Conservation (phyloP, 2,329 filamentous ascomycete species). For the Plectosphaerella sp. region DNA sequence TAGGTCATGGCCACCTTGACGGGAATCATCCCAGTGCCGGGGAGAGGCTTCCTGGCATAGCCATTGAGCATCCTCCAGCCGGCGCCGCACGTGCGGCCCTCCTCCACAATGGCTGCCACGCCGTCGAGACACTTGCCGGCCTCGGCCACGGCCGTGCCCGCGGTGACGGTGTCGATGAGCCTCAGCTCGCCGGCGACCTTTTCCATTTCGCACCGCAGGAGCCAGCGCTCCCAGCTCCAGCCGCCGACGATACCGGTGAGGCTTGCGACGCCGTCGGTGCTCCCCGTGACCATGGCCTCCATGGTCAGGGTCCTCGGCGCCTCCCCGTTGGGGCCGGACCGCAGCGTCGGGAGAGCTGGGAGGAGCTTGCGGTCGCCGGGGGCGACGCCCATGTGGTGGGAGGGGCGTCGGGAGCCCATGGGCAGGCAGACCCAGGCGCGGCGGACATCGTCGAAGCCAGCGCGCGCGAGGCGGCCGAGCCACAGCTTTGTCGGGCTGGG, state of each 20-base stretch:
- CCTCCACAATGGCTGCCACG: constrained; percentile 58
- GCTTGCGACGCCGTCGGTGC: constrained; percentile 66
- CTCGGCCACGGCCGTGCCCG: constrained; percentile 46
- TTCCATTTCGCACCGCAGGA: constrained; percentile 82
- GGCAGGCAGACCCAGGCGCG: constrained; percentile 88
- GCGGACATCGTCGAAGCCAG: constrained; percentile 76
- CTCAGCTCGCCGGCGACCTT: constrained; percentile 64
- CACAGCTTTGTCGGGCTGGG: constrained; percentile 78
- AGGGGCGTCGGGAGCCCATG: constrained; percentile 57
- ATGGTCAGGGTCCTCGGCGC: constrained; percentile 44
- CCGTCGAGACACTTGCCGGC: constrained; percentile 57
- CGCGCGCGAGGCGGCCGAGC: constrained; percentile 66
- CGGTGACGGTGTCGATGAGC: constrained; percentile 47
- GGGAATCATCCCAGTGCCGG: constrained; percentile 29
- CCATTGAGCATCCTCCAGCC: constrained; percentile 60
- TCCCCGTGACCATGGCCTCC: constrained; percentile 62
- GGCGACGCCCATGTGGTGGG: constrained; percentile 20
- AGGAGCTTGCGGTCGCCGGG: constrained; percentile 22
- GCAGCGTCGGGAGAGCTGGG: constrained; percentile 4
- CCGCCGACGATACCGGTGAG: constrained; percentile 79
- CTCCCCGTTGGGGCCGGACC: constrained; percentile 24
- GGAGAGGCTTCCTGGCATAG: constrained; percentile 57
- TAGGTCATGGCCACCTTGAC: constrained; percentile 1
- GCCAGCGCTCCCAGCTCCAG: constrained; percentile 96
- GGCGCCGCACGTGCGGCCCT: constrained; percentile 54